Evolutionary conservation across 352 stramenopile genomes (phyloP).

Genomic region (Globisporangium middletonii): DNA sequence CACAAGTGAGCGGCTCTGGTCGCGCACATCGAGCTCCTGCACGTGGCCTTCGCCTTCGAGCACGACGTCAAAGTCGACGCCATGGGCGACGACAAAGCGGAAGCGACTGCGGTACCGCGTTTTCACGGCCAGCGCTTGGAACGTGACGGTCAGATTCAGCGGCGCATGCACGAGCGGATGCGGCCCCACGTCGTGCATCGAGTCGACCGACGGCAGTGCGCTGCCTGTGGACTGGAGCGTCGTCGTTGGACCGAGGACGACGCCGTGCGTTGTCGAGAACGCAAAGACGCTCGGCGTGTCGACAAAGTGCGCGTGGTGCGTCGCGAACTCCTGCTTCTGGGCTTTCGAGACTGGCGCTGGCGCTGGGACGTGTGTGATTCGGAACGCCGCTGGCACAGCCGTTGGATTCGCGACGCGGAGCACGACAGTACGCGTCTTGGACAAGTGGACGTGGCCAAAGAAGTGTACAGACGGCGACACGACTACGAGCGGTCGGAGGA

Average conservation of each 20-base stretch:
- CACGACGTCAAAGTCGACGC: conserved; percentile 61
- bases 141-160: conserved; percentile 42
- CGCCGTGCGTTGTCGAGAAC: conserved; percentile 34
- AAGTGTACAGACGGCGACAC: conserved; percentile 58
- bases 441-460: conserved; percentile 64
- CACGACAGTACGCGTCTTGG: conserved; percentile 29
- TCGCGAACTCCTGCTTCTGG: conserved; percentile 45
- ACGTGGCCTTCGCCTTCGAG: conserved; percentile 66
- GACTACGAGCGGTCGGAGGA: conserved; percentile 48
- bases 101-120: conserved; percentile 60
- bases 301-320: conserved; percentile 42
- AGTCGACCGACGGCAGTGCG: conserved; percentile 30
- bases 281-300: conserved; percentile 63
- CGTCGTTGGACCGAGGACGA: conserved; percentile 48
- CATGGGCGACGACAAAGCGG: conserved; percentile 53
- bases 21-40: conserved; percentile 34
- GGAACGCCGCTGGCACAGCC: conserved; percentile 43
- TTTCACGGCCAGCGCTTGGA: conserved; percentile 29
- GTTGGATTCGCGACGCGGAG: conserved; percentile 64
- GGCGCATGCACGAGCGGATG: conserved; percentile 34
- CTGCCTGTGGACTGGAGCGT: conserved; percentile 46
- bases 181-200: conserved; percentile 24
- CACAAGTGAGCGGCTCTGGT: conserved; percentile 46
- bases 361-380: conserved; percentile 45
- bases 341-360: conserved; percentile 45